Base-by-base conservation (phyloP, 139 green algal genomes). In the Penium margaritaceum region DNA sequence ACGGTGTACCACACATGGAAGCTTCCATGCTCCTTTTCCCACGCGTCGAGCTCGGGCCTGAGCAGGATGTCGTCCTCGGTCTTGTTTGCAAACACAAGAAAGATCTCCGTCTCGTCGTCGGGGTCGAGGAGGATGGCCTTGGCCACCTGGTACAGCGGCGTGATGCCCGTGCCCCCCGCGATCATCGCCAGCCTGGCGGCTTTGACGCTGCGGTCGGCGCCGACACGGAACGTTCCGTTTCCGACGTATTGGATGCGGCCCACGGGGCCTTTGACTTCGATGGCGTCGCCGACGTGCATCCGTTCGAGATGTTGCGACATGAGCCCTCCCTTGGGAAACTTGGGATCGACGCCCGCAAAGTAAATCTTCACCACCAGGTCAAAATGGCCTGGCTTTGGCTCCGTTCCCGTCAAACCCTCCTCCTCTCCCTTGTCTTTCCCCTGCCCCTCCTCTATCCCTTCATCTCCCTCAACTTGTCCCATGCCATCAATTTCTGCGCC, bases 311-410 rank as follows among this genome's bases (percentile, higher is more conserved):
- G 81, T 72, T 90, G 87, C 6, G 68, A 83, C 82, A 93, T 83
- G 81, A 94, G 89, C 73, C 92, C 89, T 30, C 92, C 92, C 2
- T 89, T 77, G 0, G 94, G 92, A 83, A 96, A 97, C 12, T 84
- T 75, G 2, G 91, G 90, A 84, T 96, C 88, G 75, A 91, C 83
- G 74, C 89, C 88, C 43, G 60, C 68, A 24, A 82, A 85, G 79
- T 88, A 88, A 35, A 80, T 30, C 89, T 97, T 98, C 71, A 99
- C 86, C 4, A 99, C 88, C 61, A 99, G 86, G 79, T 98, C 94
- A 61, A 99, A 91, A 72, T 92, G 85, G 0, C 94, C 94, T n/a
- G n/a, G n/a, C n/a, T n/a, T n/a, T n/a, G n/a, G n/a, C n/a, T n/a
- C n/a, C n/a, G n/a, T n/a, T n/a, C n/a, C n/a, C n/a, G n/a, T n/a